These are phyloP conservation scores for Rhizopus microsporus DNA, from an alignment of 371 early-diverging fungal species.

Conservation along the genomic window DNA sequence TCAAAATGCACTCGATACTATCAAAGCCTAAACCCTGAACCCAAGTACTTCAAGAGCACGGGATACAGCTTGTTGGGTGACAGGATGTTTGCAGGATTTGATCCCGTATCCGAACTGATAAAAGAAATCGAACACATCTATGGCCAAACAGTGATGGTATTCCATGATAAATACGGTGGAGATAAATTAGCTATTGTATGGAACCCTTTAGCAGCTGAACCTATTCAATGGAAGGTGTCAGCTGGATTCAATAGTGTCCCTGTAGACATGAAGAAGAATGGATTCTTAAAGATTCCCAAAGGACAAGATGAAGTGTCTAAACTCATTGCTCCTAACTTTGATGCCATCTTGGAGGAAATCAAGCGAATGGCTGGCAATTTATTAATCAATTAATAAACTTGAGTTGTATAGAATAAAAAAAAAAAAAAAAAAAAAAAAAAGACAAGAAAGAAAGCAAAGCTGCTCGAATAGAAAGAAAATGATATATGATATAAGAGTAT, in stretches of 20 bases:
- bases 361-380: slow-evolving; percentile 51
- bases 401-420: slow-evolving; percentile 1
- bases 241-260: slow-evolving; percentile 63
- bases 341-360: slow-evolving; percentile 72
- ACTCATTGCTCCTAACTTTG: slow-evolving; percentile 63
- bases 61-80: slow-evolving; percentile 44
- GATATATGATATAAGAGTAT: no score
- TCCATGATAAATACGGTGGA: slow-evolving; percentile 80
- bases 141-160: slow-evolving; percentile 63
- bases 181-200: slow-evolving; percentile 73
- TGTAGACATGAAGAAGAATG: slow-evolving; percentile 56
- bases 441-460: neutral
- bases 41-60: slow-evolving; percentile 35
- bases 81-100: slow-evolving; percentile 55
- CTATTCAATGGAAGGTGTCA: slow-evolving; percentile 69
- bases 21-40: slow-evolving; percentile 55
- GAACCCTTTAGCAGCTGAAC: slow-evolving; percentile 56
- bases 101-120: slow-evolving; percentile 65
- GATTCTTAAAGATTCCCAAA: slow-evolving; percentile 48
- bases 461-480: no score
- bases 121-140: slow-evolving; percentile 60
- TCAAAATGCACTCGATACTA: slow-evolving; percentile 61
- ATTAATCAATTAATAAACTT: slow-evolving; percentile 14
- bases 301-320: slow-evolving; percentile 45
- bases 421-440: neutral